Percentiles rank a stretch among this genome's conserved stretches.
phyloP scores from a whole-genome alignment of 352 stramenopile species.

The Globisporangium canariense region DNA sequence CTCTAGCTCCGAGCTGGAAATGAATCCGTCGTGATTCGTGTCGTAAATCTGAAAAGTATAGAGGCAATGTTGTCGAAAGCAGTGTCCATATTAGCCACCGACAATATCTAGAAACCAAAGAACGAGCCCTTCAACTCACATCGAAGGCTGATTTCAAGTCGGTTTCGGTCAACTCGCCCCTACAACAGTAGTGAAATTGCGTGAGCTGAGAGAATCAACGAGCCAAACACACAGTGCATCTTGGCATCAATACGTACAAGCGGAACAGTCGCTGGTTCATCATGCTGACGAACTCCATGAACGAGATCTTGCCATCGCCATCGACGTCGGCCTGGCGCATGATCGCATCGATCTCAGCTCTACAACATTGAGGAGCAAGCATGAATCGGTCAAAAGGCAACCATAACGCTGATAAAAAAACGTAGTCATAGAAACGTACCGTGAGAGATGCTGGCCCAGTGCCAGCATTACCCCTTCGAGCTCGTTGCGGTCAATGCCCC shows the following conservation, averaged over 20 bases:
- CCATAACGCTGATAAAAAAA: not conserved
- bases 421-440: slow-evolving; percentile 19
- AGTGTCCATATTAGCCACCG: not conserved
- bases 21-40: slow-evolving; percentile 66
- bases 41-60: slow-evolving; percentile 49
- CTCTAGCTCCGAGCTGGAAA: slow-evolving; percentile 58
- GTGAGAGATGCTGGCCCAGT: slow-evolving; percentile 51
- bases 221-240: not conserved
- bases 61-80: not conserved
- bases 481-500: slow-evolving; percentile 62
- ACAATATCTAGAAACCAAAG: not conserved
- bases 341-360: slow-evolving; percentile 59
- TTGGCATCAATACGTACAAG: slow-evolving; percentile 23
- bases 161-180: slow-evolving; percentile 42
- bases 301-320: slow-evolving; percentile 72
- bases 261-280: slow-evolving; percentile 74
- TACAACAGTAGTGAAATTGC: slow-evolving; percentile 15
- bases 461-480: slow-evolving; percentile 46
- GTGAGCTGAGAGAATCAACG: not conserved
- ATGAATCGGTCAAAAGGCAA: not conserved
- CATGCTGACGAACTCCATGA: slow-evolving; percentile 74
- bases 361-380: slow-evolving; percentile 1
- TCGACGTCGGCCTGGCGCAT: slow-evolving; percentile 68
- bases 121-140: slow-evolving; percentile 20
- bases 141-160: slow-evolving; percentile 68